Evolutionary conservation across 2,329 filamentous ascomycete genomes (phyloP).

Genomic region (Trichoderma atrobrunneum): DNA sequence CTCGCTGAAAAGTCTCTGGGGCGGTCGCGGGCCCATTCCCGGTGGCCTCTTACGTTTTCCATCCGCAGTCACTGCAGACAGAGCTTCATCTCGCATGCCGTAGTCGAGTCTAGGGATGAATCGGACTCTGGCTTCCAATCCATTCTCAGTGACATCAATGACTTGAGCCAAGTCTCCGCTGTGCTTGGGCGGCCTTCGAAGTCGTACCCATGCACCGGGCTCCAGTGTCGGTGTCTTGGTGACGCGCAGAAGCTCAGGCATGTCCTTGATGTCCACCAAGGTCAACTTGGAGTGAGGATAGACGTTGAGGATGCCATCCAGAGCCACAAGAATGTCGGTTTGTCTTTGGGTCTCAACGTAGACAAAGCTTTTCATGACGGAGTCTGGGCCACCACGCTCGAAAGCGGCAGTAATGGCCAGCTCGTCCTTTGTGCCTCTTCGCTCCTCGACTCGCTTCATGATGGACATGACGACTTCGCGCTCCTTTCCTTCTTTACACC

Average conservation of each 20-base stretch:
- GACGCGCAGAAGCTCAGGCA: conserved; percentile 91
- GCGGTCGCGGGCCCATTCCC: conserved; percentile 66
- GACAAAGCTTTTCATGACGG: conserved; percentile 87
- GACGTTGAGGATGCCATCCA: conserved; percentile 83
- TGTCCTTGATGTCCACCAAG: conserved; percentile 92
- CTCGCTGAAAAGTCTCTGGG: conserved; percentile 89
- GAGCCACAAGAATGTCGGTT: conserved; percentile 77
- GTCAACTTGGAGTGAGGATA: conserved; percentile 86
- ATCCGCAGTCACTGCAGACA: conserved; percentile 47
- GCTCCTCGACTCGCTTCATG: conserved; percentile 84
- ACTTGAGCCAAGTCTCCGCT: conserved; percentile 88
- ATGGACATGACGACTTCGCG: conserved; percentile 84
- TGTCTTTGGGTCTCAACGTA: conserved; percentile 90
- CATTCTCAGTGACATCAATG: conserved; percentile 88
- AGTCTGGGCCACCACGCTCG: conserved; percentile 74
- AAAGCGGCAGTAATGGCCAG: conserved; percentile 86
- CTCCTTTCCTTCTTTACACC: conserved; percentile 94
- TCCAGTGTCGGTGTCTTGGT: conserved; percentile 82
- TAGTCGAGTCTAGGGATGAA: conserved; percentile 93
- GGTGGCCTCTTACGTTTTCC: conserved; percentile 77
- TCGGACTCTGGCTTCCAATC: conserved; percentile 79
- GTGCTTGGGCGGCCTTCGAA: conserved; percentile 77
- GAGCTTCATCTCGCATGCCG: conserved; percentile 73
- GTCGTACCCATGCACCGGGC: conserved; percentile 87
- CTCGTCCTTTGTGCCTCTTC: conserved; percentile 72